Conservation (phyloP, 495 filamentous ascomycete genomes). For the Aspergillus cavernicola region DNA sequence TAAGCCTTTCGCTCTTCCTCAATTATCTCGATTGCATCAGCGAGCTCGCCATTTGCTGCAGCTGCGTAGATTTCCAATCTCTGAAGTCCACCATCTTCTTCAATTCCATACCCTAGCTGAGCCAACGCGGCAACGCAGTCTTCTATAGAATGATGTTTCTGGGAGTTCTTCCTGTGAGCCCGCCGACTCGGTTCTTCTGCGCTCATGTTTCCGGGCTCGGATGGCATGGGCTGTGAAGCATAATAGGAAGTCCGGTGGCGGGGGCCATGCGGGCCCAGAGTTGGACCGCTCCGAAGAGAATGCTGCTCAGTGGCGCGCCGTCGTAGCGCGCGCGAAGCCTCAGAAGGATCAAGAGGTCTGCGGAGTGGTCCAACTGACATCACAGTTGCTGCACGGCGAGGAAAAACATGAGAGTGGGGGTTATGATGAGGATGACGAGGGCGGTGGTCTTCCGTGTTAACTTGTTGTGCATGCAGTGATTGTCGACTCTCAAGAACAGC, state of each 20-base stretch:
- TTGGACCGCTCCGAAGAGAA: constrained; percentile 19
- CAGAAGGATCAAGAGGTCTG: constrained; percentile 21
- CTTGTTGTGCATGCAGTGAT: too few species aligned
- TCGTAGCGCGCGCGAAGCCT: constrained; percentile 20
- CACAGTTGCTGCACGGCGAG: constrained; percentile 28
- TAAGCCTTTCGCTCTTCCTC: constrained; percentile 53
- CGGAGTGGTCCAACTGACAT: constrained; percentile 14
- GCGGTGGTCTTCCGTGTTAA: too few species aligned
- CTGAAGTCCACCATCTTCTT: constrained; percentile 37
- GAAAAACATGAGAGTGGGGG: background rate
- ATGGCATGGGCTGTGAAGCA: background rate
- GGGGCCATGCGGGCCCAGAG: background rate
- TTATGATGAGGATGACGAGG: background rate
- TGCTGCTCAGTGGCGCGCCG: constrained; percentile 30
- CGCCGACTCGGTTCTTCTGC: background rate
- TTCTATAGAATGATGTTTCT: constrained; percentile 31
- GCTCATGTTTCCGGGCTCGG: background rate
- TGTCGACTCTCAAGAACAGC: too few species aligned
- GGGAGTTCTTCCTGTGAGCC: background rate
- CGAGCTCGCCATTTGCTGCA: constrained; percentile 43
- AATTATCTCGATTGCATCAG: constrained; percentile 54
- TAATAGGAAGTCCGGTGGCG: constrained; percentile 9
- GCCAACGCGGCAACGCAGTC: constrained; percentile 44
- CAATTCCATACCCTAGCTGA: constrained; percentile 48
- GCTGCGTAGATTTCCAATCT: constrained; percentile 51